Conservation (phyloP, 2,329 filamentous ascomycete species). For the Byssothecium circinans region DNA sequence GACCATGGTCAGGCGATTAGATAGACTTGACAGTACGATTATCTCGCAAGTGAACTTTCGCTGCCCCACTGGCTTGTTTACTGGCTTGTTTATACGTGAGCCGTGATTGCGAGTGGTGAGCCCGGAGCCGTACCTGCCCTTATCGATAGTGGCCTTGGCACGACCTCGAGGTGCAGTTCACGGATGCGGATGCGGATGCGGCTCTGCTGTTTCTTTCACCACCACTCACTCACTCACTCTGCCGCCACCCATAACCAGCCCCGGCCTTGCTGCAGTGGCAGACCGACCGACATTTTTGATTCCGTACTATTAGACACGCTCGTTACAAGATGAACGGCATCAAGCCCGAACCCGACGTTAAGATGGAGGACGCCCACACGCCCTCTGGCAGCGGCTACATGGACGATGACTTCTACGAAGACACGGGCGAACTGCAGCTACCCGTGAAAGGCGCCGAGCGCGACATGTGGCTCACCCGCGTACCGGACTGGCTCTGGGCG, state of each 20-base stretch:
- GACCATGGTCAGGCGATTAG: no score
- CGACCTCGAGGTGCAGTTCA: conserved; percentile 9
- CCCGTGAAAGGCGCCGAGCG: conserved; percentile 28
- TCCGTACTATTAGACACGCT: not conserved
- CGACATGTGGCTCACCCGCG: conserved; percentile 43
- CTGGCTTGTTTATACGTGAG: not conserved
- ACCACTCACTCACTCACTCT: not conserved
- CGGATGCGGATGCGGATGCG: conserved; percentile 15
- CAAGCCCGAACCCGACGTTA: conserved; percentile 43
- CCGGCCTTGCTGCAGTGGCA: no score
- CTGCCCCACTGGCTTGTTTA: no score
- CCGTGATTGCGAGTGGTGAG: no score
- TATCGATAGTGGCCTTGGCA: conserved; percentile 25
- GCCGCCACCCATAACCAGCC: not conserved
- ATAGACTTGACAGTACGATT: not conserved
- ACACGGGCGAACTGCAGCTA: conserved; percentile 47
- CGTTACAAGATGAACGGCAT: conserved; percentile 41
- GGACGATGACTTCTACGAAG: conserved; percentile 49
- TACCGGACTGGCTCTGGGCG: conserved; percentile 45
- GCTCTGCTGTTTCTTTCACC: conserved; percentile 14
- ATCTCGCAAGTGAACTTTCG: no score
- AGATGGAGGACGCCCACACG: conserved; percentile 40
- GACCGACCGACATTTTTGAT: no score
- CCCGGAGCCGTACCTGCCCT: conserved; percentile 2
- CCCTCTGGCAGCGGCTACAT: conserved; percentile 35